Evolutionary conservation across 768 basidiomycete genomes (phyloP), one percentile per base, ranked within the genome.

Genomic region (Chalciporus sphaerocephalus): DNA sequence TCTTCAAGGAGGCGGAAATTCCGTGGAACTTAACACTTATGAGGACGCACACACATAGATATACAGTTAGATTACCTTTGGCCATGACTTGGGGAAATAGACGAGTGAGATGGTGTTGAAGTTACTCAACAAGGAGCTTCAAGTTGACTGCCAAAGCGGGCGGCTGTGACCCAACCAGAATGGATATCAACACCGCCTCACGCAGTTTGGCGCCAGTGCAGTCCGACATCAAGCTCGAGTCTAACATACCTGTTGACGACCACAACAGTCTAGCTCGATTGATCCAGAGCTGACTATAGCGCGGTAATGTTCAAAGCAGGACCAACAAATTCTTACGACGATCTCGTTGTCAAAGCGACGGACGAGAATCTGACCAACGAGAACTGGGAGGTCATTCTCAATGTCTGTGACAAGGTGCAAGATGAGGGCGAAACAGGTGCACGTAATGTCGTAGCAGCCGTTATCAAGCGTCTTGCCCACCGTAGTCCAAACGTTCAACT

Each of bases 1-100:
- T 99, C 96, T 64, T 96, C 96, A 30, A 99, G 81, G 17, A 98
- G 82, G 40, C 90, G 81, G 74, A 98, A 98, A 71, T 94, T 97
- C 62, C 95, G 80, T 21, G 95, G 95, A 51, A 99, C 95, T 97
- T 61, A 17, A 10, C 36, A 16, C 10, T 23, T 21, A 18, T 52
- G 11, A 54, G 51, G 33, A 33, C 6, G 5, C 8, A 13, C 39
- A 15, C 8, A 11, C 1, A 21, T 38, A 27, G 7, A 35, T 30
- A 2, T 38, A 30, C n/a, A 2, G 8, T 25, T 18, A 37, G 45
- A 50, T 22, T 27, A 81, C 81, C 63, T 67, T 76, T 80, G 30
- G 79, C 79, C 78, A 81, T 79, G 51, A 34, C 46, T 53, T 20
- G 37, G 32, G 40, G 41, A 24, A 49, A 39, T 30, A 40, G 47